Evolutionary conservation across 352 stramenopile species (phyloP).

Genomic region (Pythium rishiriense): DNA sequence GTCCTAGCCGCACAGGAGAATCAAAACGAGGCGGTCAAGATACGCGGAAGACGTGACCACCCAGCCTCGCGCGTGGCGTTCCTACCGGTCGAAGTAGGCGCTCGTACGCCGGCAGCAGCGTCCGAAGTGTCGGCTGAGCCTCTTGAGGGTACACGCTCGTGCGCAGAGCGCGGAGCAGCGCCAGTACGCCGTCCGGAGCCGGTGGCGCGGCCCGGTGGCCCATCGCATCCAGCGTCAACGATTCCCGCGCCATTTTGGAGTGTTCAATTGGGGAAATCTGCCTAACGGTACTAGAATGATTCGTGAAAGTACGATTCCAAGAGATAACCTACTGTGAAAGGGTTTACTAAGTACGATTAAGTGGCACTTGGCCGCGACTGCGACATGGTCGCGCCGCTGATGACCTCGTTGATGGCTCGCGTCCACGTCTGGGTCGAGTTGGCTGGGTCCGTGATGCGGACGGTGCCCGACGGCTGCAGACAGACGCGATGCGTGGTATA

Average conservation of each 20-base stretch:
- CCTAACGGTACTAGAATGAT: too few species aligned
- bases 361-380: conserved; percentile 14
- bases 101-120: conserved; percentile 42
- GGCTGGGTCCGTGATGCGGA: conserved; percentile 56
- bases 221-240: neutral
- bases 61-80: neutral
- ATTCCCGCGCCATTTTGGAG: neutral
- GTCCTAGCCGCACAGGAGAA: neutral
- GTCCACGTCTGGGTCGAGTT: conserved; percentile 69
- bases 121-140: conserved; percentile 30
- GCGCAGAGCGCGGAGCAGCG: conserved; percentile 46
- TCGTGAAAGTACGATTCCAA: neutral
- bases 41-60: neutral
- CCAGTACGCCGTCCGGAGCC: conserved; percentile 28
- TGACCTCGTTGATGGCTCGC: conserved; percentile 43
- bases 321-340: neutral
- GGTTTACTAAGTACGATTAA: conserved; percentile 22
- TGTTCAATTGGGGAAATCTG: too few species aligned
- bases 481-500: too few species aligned
- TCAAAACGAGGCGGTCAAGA: neutral
- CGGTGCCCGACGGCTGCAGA: conserved; percentile 49
- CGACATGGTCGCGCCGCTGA: conserved; percentile 24
- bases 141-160: conserved; percentile 24
- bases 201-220: neutral
- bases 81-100: conserved; percentile 54